Evolutionary conservation across 257 asterid genomes (phyloP).

Genomic region (Primulina huaijiensis): DNA sequence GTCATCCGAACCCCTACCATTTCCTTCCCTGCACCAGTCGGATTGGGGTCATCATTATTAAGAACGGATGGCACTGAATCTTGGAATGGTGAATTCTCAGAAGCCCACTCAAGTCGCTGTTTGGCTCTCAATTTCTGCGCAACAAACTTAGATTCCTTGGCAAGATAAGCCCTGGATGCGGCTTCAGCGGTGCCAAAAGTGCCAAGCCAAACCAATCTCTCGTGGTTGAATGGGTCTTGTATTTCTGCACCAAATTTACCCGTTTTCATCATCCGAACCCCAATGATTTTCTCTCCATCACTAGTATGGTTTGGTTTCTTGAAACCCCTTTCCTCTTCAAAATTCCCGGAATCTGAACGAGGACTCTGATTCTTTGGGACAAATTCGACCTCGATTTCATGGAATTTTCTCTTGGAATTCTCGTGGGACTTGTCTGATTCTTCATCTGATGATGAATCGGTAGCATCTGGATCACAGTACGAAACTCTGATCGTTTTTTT

Average conservation of each 20-base stretch:
- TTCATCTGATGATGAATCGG: slow-evolving; percentile 58
- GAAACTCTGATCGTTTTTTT: slow-evolving; percentile 31
- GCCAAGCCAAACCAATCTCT: slow-evolving; percentile 21
- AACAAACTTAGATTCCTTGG: slow-evolving; percentile 23
- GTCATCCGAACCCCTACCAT: not conserved
- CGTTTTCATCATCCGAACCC: slow-evolving; percentile 12
- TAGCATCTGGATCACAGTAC: slow-evolving; percentile 56
- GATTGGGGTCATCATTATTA: too few relatives aligned
- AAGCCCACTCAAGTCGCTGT: too few relatives aligned
- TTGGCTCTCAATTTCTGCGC: too few relatives aligned
- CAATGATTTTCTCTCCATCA: not conserved
- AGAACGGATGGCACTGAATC: too few relatives aligned
- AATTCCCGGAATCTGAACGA: not conserved
- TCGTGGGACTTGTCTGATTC: slow-evolving; percentile 4
- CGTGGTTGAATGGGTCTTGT: slow-evolving; percentile 4
- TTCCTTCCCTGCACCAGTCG: too few relatives aligned
- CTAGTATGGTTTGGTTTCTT: not conserved
- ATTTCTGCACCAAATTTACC: slow-evolving; percentile 13
- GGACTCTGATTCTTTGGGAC: not conserved
- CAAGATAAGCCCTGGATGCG: slow-evolving; percentile 22
- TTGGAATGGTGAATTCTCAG: too few relatives aligned
- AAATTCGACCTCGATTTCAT: slow-evolving; percentile 28
- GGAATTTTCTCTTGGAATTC: slow-evolving; percentile 34
- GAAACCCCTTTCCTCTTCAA: not conserved
- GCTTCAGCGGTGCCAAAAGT: slow-evolving; percentile 24